phyloP scores from a whole-genome alignment of 2,329 filamentous ascomycete species.

The Verticillium nubilum region DNA sequence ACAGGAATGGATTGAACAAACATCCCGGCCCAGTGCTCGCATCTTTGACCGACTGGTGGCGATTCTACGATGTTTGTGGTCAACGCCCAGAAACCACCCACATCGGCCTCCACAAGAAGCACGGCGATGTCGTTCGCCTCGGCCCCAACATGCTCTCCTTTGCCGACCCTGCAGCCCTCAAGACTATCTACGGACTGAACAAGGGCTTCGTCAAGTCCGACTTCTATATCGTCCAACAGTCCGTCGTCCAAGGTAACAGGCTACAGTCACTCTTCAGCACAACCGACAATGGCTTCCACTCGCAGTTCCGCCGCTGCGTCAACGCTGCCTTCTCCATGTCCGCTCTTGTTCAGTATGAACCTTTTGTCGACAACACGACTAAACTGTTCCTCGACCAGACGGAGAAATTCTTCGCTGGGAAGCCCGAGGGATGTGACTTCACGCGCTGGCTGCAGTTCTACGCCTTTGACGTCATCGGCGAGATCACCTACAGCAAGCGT shows the following conservation, averaged over 20 bases:
- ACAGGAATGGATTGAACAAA: constrained; percentile 55
- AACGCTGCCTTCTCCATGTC: constrained; percentile 76
- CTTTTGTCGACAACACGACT: constrained; percentile 71
- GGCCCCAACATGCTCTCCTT: constrained; percentile 73
- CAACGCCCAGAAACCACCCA: constrained; percentile 63
- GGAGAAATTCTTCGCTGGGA: constrained; percentile 45
- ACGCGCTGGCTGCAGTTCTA: constrained; percentile 73
- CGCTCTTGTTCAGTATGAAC: constrained; percentile 71
- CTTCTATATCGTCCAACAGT: constrained; percentile 76
- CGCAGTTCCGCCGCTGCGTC: constrained; percentile 67
- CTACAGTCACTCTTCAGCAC: constrained; percentile 73
- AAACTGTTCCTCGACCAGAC: constrained; percentile 64
- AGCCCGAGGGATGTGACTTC: constrained; percentile 51
- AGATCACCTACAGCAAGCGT: constrained; percentile 70
- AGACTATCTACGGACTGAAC: constrained; percentile 74
- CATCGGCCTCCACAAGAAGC: constrained; percentile 60
- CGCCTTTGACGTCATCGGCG: constrained; percentile 76
- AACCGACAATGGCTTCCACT: constrained; percentile 69
- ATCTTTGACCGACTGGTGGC: constrained; percentile 62
- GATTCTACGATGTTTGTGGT: constrained; percentile 62
- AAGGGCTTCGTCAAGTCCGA: constrained; percentile 78
- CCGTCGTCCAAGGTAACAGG: constrained; percentile 61
- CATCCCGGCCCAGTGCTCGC: constrained; percentile 71
- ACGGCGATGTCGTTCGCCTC: constrained; percentile 69
- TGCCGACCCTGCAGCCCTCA: constrained; percentile 65